Evolutionary conservation across 306 rosid species (phyloP).

Genomic region (Acacia melanoxylon): DNA sequence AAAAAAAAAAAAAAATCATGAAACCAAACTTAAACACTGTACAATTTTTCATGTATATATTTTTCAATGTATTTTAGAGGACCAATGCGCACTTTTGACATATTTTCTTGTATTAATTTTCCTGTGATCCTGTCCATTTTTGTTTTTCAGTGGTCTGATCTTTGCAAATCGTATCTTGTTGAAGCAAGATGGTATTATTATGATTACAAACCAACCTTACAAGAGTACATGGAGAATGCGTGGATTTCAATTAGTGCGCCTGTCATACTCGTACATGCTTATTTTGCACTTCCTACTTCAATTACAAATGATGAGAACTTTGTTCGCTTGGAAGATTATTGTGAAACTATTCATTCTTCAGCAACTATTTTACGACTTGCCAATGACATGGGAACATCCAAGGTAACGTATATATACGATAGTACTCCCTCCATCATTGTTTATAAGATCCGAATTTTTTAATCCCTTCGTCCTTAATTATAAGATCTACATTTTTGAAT

Average conservation of each 20-base stretch:
- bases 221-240: not conserved
- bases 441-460: no score
- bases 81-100: not conserved
- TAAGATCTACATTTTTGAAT: no score
- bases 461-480: no score
- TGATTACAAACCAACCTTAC: not conserved
- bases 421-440: no score
- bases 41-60: no score
- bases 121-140: no score
- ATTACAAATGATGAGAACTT: not conserved
- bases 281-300: not conserved
- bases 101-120: not conserved
- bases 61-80: not conserved
- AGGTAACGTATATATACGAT: not conserved
- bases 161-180: not conserved
- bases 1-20: no score
- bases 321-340: not conserved
- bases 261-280: not conserved
- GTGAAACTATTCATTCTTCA: not conserved
- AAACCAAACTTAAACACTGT: no score
- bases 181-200: not conserved
- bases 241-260: not conserved
- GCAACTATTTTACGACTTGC: slow-evolving; percentile 6
- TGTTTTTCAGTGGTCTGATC: slow-evolving; percentile 30
- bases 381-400: slow-evolving; percentile 12